Evolutionary conservation across 768 basidiomycete genomes (phyloP), one percentile per base, ranked within the genome.

Genomic region (Serendipita sp.): DNA sequence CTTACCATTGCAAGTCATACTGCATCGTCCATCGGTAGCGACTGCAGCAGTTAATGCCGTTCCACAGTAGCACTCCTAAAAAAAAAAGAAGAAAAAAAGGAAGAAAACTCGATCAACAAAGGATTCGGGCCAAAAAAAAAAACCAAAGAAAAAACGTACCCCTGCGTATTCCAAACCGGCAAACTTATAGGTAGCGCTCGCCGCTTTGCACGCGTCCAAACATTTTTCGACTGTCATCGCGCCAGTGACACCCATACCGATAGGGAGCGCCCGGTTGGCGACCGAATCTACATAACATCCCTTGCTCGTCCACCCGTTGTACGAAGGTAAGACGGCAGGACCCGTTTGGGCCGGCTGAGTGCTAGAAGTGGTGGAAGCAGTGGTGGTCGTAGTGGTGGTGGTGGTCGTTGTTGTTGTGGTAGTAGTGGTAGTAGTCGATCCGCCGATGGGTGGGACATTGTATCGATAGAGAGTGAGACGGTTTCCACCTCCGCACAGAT

Each of bases 111-210:
- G n/a, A 23, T 32, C 32, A 7, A 18, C 7, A 52, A 7, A 32
- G 48, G 2, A 52, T 5, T 7, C 7, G 48, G 10, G n/a, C 5
- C 1, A 52, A 18, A 16, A 10, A 52, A 16, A 18, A 52, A 32
- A 16, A 52, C 71, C 70, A 82, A 81, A 83, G 74, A 81, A 41
- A 13, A 13, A 13, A 41, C 38, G 83, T 75, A 84, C 76, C 51
- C 68, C 76, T 69, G 75, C 85, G 63, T 78, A 87, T 74, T 85
- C 89, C 66, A 85, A 76, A 30, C 86, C 89, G 34, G 83, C 83
- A 47, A 80, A 86, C 1, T 84, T 79, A 70, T 81, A 91, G 5
- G 89, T 89, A 7, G 38, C 38, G 13, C 7, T 7, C 67, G 82
- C 89, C 1, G 79, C 77, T 8, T 82, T 78, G 68, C 89, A 91